Percentiles rank a stretch among this genome's conserved stretches.
Evolutionary conservation across 2,329 filamentous ascomycete species (phyloP).

Genomic region (Ceratocystis smalleyi): DNA sequence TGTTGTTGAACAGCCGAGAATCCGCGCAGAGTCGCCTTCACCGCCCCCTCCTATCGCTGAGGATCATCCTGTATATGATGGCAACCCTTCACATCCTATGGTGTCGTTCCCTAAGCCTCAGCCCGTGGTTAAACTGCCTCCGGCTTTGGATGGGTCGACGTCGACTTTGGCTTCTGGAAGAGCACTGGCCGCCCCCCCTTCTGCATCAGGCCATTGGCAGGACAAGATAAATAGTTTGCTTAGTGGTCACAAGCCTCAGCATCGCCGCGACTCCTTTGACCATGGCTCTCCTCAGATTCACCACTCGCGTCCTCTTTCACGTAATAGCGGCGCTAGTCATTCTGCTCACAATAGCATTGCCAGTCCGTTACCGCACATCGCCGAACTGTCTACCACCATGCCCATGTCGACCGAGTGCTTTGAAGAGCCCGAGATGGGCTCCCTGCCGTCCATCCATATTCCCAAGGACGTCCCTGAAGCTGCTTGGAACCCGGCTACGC

Average conservation of each 20-base stretch:
- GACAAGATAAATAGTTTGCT: constrained; percentile 69
- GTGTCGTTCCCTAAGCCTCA: constrained; percentile 55
- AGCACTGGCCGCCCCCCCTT: not conserved
- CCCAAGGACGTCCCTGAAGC: constrained; percentile 46
- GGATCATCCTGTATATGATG: constrained; percentile 57
- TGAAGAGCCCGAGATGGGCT: constrained; percentile 67
- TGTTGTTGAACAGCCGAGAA: constrained; percentile 23
- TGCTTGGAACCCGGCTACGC: constrained; percentile 45
- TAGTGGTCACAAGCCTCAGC: constrained; percentile 29
- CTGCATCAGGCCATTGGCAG: constrained; percentile 43
- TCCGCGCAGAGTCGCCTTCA: constrained; percentile 42
- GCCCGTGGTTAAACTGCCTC: constrained; percentile 70
- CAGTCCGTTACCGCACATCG: not conserved
- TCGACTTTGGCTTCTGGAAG: not conserved
- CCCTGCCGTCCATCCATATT: constrained; percentile 54
- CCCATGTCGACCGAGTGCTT: constrained; percentile 67
- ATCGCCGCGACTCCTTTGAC: constrained; percentile 6
- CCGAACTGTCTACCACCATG: constrained; percentile 26
- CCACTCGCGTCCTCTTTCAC: not conserved
- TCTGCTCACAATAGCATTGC: not conserved
- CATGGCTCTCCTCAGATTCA: not conserved
- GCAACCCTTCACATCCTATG: constrained; percentile 47
- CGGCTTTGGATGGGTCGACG: constrained; percentile 24
- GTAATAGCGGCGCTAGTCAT: not conserved
- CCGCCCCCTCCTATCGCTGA: constrained; percentile 57